phyloP scores from a whole-genome alignment of 495 filamentous ascomycete genomes.

The Cercophora scortea region DNA sequence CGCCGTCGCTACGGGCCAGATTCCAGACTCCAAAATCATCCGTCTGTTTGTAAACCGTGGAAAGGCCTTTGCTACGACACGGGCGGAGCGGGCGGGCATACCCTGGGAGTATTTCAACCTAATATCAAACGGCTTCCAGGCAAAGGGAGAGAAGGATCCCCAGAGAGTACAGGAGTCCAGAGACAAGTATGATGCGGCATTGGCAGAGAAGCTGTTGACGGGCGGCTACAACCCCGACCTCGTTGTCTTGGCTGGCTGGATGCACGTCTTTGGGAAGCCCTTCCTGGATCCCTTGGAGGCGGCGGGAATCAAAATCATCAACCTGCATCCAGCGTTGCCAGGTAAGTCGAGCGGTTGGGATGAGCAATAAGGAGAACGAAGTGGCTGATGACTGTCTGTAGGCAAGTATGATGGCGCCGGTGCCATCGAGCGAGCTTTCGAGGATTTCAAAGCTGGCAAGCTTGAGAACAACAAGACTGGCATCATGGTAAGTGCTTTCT shows the following conservation, averaged over 20 bases:
- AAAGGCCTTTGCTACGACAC: slow-evolving; percentile 67
- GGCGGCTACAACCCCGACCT: slow-evolving; percentile 56
- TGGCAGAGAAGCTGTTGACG: slow-evolving; percentile 60
- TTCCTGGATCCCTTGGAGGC: slow-evolving; percentile 57
- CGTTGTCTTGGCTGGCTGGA: slow-evolving; percentile 62
- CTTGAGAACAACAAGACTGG: slow-evolving; percentile 65
- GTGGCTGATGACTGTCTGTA: neutral
- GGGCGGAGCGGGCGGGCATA: slow-evolving; percentile 63
- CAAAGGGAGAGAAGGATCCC: slow-evolving; percentile 41
- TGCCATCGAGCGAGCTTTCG: slow-evolving; percentile 64
- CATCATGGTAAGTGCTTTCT: slow-evolving; percentile 54
- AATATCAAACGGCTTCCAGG: slow-evolving; percentile 49
- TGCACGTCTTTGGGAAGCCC: slow-evolving; percentile 46
- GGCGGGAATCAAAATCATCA: slow-evolving; percentile 63
- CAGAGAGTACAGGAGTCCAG: slow-evolving; percentile 54
- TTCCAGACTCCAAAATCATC: slow-evolving; percentile 57
- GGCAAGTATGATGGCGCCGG: neutral
- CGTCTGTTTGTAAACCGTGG: slow-evolving; percentile 80
- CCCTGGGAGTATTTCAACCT: slow-evolving; percentile 84
- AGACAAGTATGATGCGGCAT: slow-evolving; percentile 69
- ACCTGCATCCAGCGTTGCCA: slow-evolving; percentile 76
- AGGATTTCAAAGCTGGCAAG: slow-evolving; percentile 62
- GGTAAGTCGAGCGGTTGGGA: slow-evolving; percentile 8
- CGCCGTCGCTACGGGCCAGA: slow-evolving; percentile 43
- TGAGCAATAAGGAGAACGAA: neutral